Evolutionary conservation across 768 basidiomycete genomes (phyloP).

Genomic region (Suillus alpinus): DNA sequence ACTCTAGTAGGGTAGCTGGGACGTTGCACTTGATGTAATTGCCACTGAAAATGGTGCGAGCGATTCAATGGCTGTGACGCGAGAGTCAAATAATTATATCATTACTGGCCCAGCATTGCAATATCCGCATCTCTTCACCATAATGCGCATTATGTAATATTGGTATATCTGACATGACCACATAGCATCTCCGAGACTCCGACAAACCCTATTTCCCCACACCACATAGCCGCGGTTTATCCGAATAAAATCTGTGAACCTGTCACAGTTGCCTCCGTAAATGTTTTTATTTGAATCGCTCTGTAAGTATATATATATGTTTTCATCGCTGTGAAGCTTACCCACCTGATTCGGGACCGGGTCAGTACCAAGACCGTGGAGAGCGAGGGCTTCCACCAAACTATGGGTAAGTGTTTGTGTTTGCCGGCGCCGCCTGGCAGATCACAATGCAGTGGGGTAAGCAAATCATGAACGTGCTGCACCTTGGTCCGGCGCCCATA

Average conservation of each 20-base stretch:
- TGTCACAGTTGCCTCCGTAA: background rate
- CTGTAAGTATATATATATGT: background rate
- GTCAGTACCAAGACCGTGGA: background rate
- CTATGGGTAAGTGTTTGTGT: background rate
- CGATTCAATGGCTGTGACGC: background rate
- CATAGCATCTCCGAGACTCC: background rate
- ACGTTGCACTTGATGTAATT: background rate
- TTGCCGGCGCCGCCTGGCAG: background rate
- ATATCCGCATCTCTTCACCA: background rate
- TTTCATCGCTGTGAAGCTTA: background rate
- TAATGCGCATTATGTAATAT: background rate
- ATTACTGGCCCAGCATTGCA: background rate
- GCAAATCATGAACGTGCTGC: background rate
- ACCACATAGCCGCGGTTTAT: background rate
- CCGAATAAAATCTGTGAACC: background rate
- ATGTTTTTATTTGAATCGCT: background rate
- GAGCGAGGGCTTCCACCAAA: background rate
- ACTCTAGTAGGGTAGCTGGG: background rate
- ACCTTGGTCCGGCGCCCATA: background rate
- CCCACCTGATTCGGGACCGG: background rate
- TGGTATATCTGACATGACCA: background rate
- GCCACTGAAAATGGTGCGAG: background rate
- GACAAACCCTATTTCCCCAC: conserved; percentile 4
- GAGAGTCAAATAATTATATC: background rate
- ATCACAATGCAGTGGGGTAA: too few species aligned